phyloP scores from a whole-genome alignment of 345 rosid genomes.

The Erodium maritimum region DNA sequence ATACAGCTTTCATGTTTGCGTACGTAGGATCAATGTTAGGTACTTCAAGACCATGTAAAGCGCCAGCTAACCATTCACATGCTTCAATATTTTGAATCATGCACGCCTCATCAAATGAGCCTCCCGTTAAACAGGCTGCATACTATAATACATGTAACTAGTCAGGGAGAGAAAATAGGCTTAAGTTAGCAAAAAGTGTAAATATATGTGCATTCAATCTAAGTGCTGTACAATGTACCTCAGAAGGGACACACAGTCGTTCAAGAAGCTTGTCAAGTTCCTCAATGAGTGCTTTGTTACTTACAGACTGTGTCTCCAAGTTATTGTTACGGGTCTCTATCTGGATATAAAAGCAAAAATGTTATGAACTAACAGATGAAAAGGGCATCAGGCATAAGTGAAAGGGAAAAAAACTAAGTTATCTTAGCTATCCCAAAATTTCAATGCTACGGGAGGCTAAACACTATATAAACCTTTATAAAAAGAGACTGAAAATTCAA shows the following conservation, averaged over 20 bases:
- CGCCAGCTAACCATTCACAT: constrained; percentile 95
- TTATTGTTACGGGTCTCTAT: constrained; percentile 96
- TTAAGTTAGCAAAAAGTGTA: neutral
- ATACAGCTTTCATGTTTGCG: constrained; percentile 86
- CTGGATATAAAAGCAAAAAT: constrained; percentile 23
- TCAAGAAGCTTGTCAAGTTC: constrained; percentile 94
- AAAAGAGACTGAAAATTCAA: neutral
- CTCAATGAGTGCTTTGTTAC: constrained; percentile 76
- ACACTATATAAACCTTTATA: neutral
- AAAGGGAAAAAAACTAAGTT: no score
- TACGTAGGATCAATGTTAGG: constrained; percentile 75
- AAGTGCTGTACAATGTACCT: constrained; percentile 31
- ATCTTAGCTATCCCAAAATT: neutral
- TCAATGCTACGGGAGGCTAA: no score
- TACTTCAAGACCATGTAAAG: constrained; percentile 64
- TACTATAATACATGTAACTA: constrained; percentile 40
- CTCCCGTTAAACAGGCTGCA: constrained; percentile 77
- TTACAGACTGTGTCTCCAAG: constrained; percentile 93
- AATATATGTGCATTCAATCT: neutral
- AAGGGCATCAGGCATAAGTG: neutral
- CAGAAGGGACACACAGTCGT: constrained; percentile 71
- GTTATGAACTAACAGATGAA: neutral
- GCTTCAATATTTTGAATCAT: constrained; percentile 95
- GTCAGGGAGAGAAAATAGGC: constrained; percentile 9
- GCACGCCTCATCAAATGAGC: constrained; percentile 83